Conservation (phyloP, 306 rosid genomes). For the Alnus glutinosa region DNA sequence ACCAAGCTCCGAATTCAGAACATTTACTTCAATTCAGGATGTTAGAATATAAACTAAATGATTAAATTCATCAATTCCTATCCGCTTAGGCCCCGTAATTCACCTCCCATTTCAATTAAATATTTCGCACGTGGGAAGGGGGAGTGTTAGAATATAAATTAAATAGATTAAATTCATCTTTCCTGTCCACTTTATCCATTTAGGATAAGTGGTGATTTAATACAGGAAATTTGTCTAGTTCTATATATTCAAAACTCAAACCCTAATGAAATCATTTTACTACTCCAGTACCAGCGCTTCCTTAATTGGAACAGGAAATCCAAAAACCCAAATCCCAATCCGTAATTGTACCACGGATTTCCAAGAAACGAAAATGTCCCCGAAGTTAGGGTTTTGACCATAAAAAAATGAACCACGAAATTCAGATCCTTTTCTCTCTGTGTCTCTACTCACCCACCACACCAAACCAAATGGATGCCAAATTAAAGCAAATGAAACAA, state of each 20-base stretch:
- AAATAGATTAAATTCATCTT: too few relatives aligned
- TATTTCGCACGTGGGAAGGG: too few relatives aligned
- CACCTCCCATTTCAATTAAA: too few relatives aligned
- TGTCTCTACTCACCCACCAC: neutral
- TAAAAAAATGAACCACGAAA: neutral
- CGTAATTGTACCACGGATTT: neutral
- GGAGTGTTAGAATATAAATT: too few relatives aligned
- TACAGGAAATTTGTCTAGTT: neutral
- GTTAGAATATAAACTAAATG: too few relatives aligned
- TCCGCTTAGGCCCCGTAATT: too few relatives aligned
- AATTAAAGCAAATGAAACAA: neutral
- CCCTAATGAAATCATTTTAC: neutral
- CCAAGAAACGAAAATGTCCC: neutral
- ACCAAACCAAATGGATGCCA: neutral
- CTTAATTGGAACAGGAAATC: neutral
- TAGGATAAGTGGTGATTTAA: too few relatives aligned
- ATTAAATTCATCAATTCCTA: too few relatives aligned
- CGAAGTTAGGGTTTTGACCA: slow-evolving; percentile 18
- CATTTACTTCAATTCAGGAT: neutral
- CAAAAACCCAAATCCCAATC: slow-evolving; percentile 1
- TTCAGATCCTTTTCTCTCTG: slow-evolving; percentile 21
- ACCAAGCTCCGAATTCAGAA: neutral
- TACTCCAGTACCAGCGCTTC: neutral
- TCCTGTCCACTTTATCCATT: too few relatives aligned
- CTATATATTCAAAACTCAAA: neutral